phyloP scores from a whole-genome alignment of 2,329 filamentous ascomycete genomes.

The Chrysosporium queenslandicum region DNA sequence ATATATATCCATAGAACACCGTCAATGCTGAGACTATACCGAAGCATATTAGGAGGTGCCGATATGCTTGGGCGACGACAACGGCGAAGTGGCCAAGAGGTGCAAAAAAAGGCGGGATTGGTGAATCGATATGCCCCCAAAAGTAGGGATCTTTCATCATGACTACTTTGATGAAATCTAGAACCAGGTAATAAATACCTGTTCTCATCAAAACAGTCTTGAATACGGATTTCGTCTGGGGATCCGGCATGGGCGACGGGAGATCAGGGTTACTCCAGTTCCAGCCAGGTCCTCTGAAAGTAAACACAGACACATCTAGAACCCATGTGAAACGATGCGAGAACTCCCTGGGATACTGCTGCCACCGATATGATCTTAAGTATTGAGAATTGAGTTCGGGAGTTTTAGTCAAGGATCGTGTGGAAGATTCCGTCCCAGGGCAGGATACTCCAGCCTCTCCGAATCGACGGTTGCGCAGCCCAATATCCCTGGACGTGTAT shows the following conservation, averaged over 20 bases:
- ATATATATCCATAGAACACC: conserved; percentile 50
- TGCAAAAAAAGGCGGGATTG: conserved; percentile 35
- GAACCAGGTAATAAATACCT: conserved; percentile 50
- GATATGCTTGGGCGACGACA: conserved; percentile 44
- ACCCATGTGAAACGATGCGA: conserved; percentile 11
- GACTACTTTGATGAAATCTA: conserved; percentile 60
- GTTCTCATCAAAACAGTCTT: conserved; percentile 39
- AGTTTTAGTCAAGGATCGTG: not conserved
- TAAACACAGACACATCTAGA: conserved; percentile 7
- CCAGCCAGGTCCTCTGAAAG: conserved; percentile 10
- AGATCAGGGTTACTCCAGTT: conserved; percentile 7
- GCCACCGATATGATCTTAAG: conserved; percentile 42
- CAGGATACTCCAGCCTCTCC: not conserved
- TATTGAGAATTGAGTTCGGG: conserved; percentile 43
- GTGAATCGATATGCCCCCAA: conserved; percentile 45
- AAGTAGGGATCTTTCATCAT: conserved; percentile 76
- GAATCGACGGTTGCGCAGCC: not conserved
- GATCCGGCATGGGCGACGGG: not conserved
- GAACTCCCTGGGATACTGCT: conserved; percentile 30
- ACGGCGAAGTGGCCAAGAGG: conserved; percentile 36
- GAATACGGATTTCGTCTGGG: conserved; percentile 40
- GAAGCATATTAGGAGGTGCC: conserved; percentile 46
- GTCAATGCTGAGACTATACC: conserved; percentile 53
- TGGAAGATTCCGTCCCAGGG: not conserved
- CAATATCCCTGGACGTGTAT: not conserved